Conservation (phyloP, 192 early-diverging fungal species). For the Backusella tarrabulga region DNA sequence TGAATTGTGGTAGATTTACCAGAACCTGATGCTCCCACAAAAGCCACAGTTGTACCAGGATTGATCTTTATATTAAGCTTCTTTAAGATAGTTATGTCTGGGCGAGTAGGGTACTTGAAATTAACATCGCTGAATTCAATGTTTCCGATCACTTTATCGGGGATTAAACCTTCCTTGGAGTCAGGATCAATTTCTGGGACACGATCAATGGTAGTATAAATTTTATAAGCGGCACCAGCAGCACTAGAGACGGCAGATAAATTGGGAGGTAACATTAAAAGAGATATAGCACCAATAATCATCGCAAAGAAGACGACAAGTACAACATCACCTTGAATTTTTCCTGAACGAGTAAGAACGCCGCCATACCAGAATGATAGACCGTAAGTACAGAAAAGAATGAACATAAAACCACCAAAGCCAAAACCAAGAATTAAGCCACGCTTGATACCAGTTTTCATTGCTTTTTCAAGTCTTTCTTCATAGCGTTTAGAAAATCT, state of each 20-base stretch:
- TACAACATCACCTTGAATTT: conserved; percentile 49
- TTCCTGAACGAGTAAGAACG: conserved; percentile 46
- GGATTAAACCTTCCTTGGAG: conserved; percentile 41
- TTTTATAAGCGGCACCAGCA: conserved; percentile 76
- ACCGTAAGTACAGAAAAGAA: conserved; percentile 74
- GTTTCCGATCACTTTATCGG: conserved; percentile 53
- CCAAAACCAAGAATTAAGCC: conserved; percentile 59
- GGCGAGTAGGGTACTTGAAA: conserved; percentile 85
- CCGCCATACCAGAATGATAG: conserved; percentile 87
- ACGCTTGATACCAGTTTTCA: conserved; percentile 60
- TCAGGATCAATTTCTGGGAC: conserved; percentile 71
- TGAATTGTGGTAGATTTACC: conserved; percentile 87
- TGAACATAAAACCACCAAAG: conserved; percentile 72
- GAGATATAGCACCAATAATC: conserved; percentile 73
- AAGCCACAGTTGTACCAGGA: conserved; percentile 84
- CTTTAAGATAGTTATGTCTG: conserved; percentile 78
- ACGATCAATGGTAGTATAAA: conserved; percentile 83
- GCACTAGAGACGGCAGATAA: conserved; percentile 74
- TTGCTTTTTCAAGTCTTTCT: conserved; percentile 60
- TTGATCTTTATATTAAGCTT: conserved; percentile 66
- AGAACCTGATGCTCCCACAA: conserved; percentile 86
- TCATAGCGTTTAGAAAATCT: conserved; percentile 66
- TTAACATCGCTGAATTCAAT: conserved; percentile 76
- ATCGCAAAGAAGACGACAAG: conserved; percentile 88
- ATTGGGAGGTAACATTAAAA: conserved; percentile 72